Conservation (phyloP, 2,329 filamentous ascomycete species). For the Fusarium xyrophilum region DNA sequence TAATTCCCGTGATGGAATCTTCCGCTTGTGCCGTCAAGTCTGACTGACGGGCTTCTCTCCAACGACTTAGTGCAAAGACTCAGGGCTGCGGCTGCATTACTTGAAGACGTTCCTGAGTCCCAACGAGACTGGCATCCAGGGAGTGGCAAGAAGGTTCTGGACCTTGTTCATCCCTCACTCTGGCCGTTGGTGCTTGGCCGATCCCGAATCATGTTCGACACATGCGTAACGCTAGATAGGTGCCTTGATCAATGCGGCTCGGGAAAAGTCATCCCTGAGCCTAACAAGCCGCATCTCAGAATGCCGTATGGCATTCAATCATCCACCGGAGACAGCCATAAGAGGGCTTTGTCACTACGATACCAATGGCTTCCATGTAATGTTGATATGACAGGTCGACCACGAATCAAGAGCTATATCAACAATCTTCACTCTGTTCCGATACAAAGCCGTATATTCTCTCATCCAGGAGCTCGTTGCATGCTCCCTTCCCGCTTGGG, state of each 20-base stretch:
- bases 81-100: not conserved
- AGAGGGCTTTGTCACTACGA: not conserved
- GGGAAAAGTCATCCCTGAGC: not conserved
- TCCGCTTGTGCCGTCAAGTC: not conserved
- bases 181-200: slow-evolving; percentile 31
- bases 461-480: slow-evolving; percentile 52
- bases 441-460: slow-evolving; percentile 49
- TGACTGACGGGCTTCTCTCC: not conserved
- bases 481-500: slow-evolving; percentile 55
- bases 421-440: slow-evolving; percentile 59
- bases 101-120: not conserved
- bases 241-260: not conserved
- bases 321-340: not conserved
- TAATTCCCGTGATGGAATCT: not conserved
- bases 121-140: slow-evolving; percentile 13
- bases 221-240: slow-evolving; percentile 35
- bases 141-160: not conserved
- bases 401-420: slow-evolving; percentile 56
- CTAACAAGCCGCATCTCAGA: not conserved
- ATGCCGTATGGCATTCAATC: not conserved
- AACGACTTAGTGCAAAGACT: not conserved
- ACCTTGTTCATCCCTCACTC: slow-evolving; percentile 26
- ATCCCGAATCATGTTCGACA: slow-evolving; percentile 46
- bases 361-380: slow-evolving; percentile 2
- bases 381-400: not conserved